These are phyloP conservation scores for Spergularia azorica DNA, from an alignment of 179 eudicot species.

Conservation along the genomic window DNA sequence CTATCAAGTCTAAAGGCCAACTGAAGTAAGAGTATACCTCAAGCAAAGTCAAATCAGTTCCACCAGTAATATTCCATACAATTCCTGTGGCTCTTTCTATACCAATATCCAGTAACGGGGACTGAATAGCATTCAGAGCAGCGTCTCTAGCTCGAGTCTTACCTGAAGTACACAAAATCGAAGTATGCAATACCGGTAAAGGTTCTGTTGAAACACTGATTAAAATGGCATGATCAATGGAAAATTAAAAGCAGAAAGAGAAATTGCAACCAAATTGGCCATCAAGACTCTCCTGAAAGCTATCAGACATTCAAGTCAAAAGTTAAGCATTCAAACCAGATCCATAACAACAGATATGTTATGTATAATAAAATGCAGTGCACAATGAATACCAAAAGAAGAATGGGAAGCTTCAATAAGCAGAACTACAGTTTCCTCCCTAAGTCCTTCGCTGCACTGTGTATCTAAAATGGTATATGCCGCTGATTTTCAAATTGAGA, in stretches of 20 bases:
- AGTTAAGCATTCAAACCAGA: neutral
- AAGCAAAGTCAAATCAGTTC: constrained; percentile 81
- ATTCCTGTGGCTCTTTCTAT: constrained; percentile 98
- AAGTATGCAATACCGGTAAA: neutral
- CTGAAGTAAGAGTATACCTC: constrained; percentile 57
- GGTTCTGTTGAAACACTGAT: neutral
- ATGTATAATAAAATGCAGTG: neutral
- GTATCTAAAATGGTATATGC: neutral
- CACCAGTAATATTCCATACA: constrained; percentile 98
- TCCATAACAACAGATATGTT: neutral
- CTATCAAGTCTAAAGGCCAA: neutral
- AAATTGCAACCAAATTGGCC: constrained; percentile 1
- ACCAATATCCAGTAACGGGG: constrained; percentile 91
- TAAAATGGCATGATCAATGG: neutral
- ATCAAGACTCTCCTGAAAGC: neutral
- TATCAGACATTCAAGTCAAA: neutral
- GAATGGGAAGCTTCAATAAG: constrained; percentile 4
- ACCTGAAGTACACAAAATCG: constrained; percentile 39
- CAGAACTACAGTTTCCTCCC: neutral
- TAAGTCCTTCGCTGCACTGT: neutral
- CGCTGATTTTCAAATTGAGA: neutral
- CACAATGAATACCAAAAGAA: neutral
- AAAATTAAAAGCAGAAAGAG: neutral
- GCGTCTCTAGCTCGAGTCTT: constrained; percentile 98
- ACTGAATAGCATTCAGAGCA: constrained; percentile 93